A percentile compares a stretch with the other conserved stretches of the same genome.
phyloP scores from a whole-genome alignment of 2,329 filamentous ascomycete species.

The Samsoniella hepiali region DNA sequence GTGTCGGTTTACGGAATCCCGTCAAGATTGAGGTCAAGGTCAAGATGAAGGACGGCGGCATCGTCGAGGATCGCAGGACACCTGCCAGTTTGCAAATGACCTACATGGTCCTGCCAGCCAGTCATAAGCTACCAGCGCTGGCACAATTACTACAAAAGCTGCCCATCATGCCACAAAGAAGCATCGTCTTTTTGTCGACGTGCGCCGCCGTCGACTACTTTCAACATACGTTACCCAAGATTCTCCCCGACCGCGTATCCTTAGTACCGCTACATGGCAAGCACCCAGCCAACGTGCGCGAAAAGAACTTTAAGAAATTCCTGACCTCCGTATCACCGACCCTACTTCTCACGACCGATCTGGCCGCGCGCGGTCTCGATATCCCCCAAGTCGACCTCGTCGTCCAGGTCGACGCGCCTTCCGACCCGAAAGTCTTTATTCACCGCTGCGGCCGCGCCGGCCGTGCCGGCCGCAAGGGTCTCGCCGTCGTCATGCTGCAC shows the following conservation, averaged over 20 bases:
- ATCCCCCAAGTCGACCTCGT: slow-evolving; percentile 91
- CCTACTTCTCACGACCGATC: slow-evolving; percentile 86
- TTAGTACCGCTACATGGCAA: slow-evolving; percentile 88
- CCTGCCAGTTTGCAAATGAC: slow-evolving; percentile 91
- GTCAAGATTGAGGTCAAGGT: slow-evolving; percentile 95
- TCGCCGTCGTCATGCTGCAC: slow-evolving; percentile 82
- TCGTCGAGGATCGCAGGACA: slow-evolving; percentile 76
- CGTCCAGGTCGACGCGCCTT: slow-evolving; percentile 77
- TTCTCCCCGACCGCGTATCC: slow-evolving; percentile 66
- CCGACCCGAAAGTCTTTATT: slow-evolving; percentile 91
- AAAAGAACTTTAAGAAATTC: slow-evolving; percentile 84
- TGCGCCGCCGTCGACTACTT: slow-evolving; percentile 96
- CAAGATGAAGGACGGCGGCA: slow-evolving; percentile 64
- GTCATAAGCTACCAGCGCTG: slow-evolving; percentile 75
- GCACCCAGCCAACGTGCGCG: slow-evolving; percentile 79
- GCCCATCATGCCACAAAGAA: slow-evolving; percentile 73
- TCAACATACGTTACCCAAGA: slow-evolving; percentile 68
- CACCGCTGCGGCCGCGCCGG: slow-evolving; percentile 89
- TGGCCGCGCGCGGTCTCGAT: slow-evolving; percentile 86
- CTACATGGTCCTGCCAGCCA: slow-evolving; percentile 72
- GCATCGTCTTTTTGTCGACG: slow-evolving; percentile 89
- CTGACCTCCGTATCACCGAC: slow-evolving; percentile 70
- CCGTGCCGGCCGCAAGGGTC: slow-evolving; percentile 78
- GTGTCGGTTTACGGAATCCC: slow-evolving; percentile 87
- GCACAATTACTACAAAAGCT: slow-evolving; percentile 66